Percentiles rank a stretch among this genome's conserved stretches.
phyloP scores from a whole-genome alignment of 495 filamentous ascomycete species.

The Aspergillus nidulans region DNA sequence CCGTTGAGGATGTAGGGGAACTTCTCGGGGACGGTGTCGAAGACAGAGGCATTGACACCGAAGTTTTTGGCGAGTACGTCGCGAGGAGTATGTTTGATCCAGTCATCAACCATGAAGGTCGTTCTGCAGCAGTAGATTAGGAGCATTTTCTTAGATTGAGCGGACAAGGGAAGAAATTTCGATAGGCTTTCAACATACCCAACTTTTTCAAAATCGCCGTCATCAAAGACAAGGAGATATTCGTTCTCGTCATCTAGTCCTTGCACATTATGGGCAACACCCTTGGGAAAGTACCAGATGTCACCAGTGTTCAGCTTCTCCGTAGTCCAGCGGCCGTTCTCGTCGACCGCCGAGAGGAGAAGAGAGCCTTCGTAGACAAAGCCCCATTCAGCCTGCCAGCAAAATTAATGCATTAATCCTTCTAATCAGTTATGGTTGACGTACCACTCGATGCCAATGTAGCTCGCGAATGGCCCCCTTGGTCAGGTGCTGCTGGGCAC shows the following conservation, averaged over 20 bases:
- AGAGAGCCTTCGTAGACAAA: slow-evolving; percentile 56
- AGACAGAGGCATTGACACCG: too few relatives aligned
- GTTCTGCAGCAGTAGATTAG: slow-evolving; percentile 28
- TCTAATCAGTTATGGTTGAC: slow-evolving; percentile 8
- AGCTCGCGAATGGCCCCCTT: slow-evolving; percentile 61
- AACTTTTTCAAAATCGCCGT: slow-evolving; percentile 48
- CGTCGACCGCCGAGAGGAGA: slow-evolving; percentile 54
- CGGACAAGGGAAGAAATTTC: too few relatives aligned
- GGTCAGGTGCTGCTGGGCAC: slow-evolving; percentile 58
- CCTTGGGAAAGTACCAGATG: slow-evolving; percentile 67
- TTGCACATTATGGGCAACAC: slow-evolving; percentile 56
- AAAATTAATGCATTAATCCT: neutral
- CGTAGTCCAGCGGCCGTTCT: slow-evolving; percentile 52
- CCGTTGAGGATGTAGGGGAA: slow-evolving; percentile 60
- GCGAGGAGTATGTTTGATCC: slow-evolving; percentile 58
- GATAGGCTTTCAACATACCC: slow-evolving; percentile 21
- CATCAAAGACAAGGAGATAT: slow-evolving; percentile 63
- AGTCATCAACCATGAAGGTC: slow-evolving; percentile 62
- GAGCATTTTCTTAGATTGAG: too few relatives aligned
- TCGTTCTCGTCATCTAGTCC: slow-evolving; percentile 59
- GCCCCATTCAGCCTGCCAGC: slow-evolving; percentile 58
- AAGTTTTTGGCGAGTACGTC: too few relatives aligned
- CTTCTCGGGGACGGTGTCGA: slow-evolving; percentile 50
- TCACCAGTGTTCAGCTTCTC: slow-evolving; percentile 55
- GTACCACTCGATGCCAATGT: slow-evolving; percentile 62